Percentiles rank a stretch among this genome's conserved stretches.
Conservation (phyloP, 1,284 basidiomycete genomes). For the Tremellales sp. region DNA sequence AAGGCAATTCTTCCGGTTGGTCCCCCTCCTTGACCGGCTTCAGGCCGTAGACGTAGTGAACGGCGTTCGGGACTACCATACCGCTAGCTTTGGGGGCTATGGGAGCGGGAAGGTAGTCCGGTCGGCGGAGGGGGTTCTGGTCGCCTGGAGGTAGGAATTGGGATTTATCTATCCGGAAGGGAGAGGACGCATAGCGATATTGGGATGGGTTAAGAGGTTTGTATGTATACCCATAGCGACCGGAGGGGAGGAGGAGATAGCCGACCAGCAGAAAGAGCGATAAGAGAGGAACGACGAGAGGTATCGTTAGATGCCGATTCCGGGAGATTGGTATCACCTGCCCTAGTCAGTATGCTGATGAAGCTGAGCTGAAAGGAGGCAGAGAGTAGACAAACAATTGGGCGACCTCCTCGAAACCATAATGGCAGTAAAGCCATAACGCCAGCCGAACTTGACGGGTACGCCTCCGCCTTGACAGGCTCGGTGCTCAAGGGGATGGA, state of each 20-base stretch:
- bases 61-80: constrained; percentile 44
- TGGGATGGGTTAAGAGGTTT: neutral
- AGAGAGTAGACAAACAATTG: constrained; percentile 10
- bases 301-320: constrained; percentile 5
- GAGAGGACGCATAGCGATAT: neutral
- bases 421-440: no score
- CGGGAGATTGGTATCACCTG: constrained; percentile 15
- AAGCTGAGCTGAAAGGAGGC: neutral
- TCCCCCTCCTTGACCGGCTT: constrained; percentile 32
- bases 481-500: no score
- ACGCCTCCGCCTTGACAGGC: no score
- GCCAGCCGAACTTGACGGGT: no score
- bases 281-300: constrained; percentile 10
- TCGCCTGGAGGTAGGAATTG: constrained; percentile 20
- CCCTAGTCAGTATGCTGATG: neutral
- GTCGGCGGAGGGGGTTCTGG: constrained; percentile 10
- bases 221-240: no score
- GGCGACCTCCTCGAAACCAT: constrained; percentile 10
- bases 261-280: constrained; percentile 2
- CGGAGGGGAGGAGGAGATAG: constrained; percentile 3
- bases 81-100: constrained; percentile 25
- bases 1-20: constrained; percentile 43
- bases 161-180: constrained; percentile 24
- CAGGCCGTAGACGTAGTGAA: constrained; percentile 49
- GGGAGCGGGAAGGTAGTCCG: constrained; percentile 29